A percentile compares a stretch with the other conserved stretches of the same genome.
These are phyloP conservation scores for Boletellus emodensis DNA, from an alignment of 768 basidiomycete genomes.

Conservation along the genomic window DNA sequence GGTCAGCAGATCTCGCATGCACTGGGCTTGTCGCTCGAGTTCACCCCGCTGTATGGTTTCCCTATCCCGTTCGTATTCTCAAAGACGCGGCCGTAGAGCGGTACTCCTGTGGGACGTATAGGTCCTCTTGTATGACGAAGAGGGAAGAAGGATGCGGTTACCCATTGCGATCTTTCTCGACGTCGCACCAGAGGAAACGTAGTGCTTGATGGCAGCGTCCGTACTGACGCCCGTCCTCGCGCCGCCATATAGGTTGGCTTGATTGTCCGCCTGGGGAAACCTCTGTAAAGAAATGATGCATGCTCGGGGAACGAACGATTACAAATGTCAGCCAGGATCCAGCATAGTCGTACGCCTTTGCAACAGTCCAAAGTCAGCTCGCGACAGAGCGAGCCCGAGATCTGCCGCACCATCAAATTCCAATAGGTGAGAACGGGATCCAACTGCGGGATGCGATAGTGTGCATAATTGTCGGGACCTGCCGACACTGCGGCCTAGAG, in stretches of 20 bases:
- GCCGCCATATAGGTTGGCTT: constrained; percentile 70
- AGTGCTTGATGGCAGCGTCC: constrained; percentile 61
- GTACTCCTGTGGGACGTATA: constrained; percentile 47
- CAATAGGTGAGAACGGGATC: constrained; percentile 65
- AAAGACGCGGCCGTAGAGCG: constrained; percentile 78
- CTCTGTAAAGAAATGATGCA: background rate
- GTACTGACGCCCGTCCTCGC: constrained; percentile 61
- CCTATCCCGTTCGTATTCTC: constrained; percentile 67
- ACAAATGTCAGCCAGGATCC: constrained; percentile 70
- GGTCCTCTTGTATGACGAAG: too few species aligned
- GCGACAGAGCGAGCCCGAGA: background rate
- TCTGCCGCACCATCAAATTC: constrained; percentile 67
- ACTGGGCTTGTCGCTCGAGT: constrained; percentile 8
- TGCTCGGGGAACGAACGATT: constrained; percentile 28
- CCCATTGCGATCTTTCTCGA: constrained; percentile 66
- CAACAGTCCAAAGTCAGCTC: background rate
- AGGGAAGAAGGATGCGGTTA: constrained; percentile 15
- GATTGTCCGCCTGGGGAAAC: constrained; percentile 40
- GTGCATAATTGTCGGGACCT: constrained; percentile 55
- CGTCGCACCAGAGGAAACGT: constrained; percentile 57
- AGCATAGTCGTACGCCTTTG: constrained; percentile 69
- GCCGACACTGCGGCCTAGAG: constrained; percentile 56
- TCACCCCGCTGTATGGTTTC: constrained; percentile 61
- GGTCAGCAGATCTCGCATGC: background rate
- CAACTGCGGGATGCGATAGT: constrained; percentile 60